Percentiles rank a stretch among this genome's conserved stretches.
phyloP scores from a whole-genome alignment of 441 rosid species.

The Aquilaria agallochum region DNA sequence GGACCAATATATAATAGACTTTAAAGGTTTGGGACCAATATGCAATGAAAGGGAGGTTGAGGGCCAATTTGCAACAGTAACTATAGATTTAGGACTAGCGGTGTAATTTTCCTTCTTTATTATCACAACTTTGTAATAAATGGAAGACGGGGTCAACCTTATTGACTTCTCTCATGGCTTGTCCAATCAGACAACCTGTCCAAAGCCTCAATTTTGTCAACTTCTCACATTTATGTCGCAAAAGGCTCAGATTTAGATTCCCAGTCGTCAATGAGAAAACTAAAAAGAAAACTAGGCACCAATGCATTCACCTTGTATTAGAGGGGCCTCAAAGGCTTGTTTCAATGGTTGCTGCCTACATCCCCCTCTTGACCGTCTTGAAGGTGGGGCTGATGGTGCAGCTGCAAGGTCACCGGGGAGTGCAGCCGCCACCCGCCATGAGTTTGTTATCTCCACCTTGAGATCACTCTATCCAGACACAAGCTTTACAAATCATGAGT shows the following conservation, averaged over 20 bases:
- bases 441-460: constrained; percentile 32
- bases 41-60: too few relatives aligned
- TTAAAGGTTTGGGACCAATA: too few relatives aligned
- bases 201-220: background rate
- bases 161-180: constrained; percentile 5
- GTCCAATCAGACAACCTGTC: constrained; percentile 8
- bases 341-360: constrained; percentile 52
- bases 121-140: background rate
- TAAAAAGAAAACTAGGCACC: background rate
- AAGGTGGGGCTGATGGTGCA: constrained; percentile 18
- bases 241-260: background rate
- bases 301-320: constrained; percentile 37
- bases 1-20: too few relatives aligned
- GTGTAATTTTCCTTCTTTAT: too few relatives aligned
- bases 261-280: background rate
- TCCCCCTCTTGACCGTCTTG: constrained; percentile 33
- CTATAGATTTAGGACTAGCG: too few relatives aligned
- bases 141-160: constrained; percentile 16
- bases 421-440: constrained; percentile 36
- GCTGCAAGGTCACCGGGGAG: constrained; percentile 17
- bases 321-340: constrained; percentile 43
- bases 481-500: constrained; percentile 81
- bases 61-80: too few relatives aligned
- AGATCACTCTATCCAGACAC: constrained; percentile 37
- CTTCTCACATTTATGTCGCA: background rate